Base-by-base conservation (phyloP, 1,284 basidiomycete species). In the Heterobasidion annosum region DNA sequence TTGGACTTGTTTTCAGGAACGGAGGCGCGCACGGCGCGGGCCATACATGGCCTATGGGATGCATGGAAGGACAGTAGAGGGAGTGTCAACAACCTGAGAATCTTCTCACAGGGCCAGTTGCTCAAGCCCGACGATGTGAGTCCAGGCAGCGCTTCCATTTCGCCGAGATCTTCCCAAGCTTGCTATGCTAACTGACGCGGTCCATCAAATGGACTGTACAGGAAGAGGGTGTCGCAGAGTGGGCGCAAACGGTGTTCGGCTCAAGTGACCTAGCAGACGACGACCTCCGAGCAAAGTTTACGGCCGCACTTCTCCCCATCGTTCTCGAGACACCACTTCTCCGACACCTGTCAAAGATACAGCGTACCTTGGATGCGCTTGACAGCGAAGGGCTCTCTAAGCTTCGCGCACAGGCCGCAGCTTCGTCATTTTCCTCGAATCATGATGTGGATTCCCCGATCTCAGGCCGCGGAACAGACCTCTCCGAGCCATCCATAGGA, bases 1-100 rank as follows among this genome's bases (percentile, higher is more conserved):
- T 71, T 97, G 50, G 93, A 97, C 69, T 73, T 97, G 25, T 97
- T 83, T 68, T 93, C 92, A 13, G 73, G 74, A 2, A 77, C 91
- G 10, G 66, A 74, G 53, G 56, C 48, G 25, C 79, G 91, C 15
- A 68, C 91, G 25, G 65, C 59, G 9, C 74, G 71, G n/a, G 91
- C 91, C 6, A 65, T 96, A n/a, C 66, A 72, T 46, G 72, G 70
- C 18, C 75, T 97, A n/a, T 92, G 86, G 83, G 69, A 79, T 46
- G 74, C 73, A 0, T 97, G 93, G 93, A 59, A 73, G 42, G 66
- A 64, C 13, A 85, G 77, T 48, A 65, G 77, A 16, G 90, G 85
- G 3, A 67, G 73, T 34, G 71, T 82, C 47, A 96, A 96, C 67
- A 96, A 92, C 65, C 75, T 94, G 63, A 83, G 82, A 58, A 67